These are phyloP conservation scores for Fusarium caatingaense DNA, from an alignment of 2,329 filamentous ascomycete genomes.

Conservation along the genomic window DNA sequence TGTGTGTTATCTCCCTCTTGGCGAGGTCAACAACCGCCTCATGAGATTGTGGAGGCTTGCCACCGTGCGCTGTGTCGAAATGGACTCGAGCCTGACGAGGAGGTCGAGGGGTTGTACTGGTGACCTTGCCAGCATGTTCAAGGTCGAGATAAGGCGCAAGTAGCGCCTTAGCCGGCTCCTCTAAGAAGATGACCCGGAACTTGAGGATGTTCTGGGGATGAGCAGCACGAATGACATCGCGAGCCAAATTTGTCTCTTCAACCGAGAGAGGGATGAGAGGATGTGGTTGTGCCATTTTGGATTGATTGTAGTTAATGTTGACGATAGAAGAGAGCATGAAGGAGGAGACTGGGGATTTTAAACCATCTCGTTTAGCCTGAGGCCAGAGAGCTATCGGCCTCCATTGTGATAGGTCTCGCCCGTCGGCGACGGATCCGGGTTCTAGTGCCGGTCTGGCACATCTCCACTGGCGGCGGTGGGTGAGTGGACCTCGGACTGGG, in stretches of 20 bases:
- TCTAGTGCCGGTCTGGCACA: neutral
- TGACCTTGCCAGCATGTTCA: constrained; percentile 51
- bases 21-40: constrained; percentile 53
- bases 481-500: neutral
- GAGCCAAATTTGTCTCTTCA: neutral
- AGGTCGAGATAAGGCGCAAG: constrained; percentile 12
- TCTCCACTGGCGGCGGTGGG: neutral
- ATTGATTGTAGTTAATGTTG: neutral
- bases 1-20: constrained; percentile 43
- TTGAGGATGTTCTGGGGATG: neutral
- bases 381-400: neutral
- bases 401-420: neutral
- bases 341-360: neutral
- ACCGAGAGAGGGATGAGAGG: neutral
- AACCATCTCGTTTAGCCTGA: neutral
- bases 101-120: constrained; percentile 45
- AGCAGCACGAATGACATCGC: neutral
- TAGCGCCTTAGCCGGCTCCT: neutral
- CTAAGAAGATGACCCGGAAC: neutral
- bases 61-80: constrained; percentile 50
- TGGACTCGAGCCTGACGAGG: constrained; percentile 57
- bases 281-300: neutral
- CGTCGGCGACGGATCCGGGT: neutral
- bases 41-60: constrained; percentile 45
- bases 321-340: neutral